Evolutionary conservation across 768 basidiomycete genomes (phyloP).

Genomic region (Suillus lakei): DNA sequence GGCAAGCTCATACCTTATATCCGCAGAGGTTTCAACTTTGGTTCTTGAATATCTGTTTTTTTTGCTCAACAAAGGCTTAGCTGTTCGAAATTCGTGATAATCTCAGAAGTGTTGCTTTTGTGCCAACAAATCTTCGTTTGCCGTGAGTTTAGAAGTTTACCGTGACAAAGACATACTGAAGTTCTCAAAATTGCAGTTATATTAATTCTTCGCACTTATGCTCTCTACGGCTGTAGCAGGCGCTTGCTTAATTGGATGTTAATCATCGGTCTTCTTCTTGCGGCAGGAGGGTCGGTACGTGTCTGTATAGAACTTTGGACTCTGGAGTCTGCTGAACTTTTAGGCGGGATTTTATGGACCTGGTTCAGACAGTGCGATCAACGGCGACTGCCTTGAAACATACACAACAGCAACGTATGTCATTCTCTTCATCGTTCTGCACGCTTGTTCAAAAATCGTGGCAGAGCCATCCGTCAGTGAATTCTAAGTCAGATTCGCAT

Average conservation of each 20-base stretch:
- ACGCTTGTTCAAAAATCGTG: background rate
- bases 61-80: constrained; percentile 26
- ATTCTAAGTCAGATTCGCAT: background rate
- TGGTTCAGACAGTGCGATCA: constrained; percentile 29
- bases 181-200: constrained; percentile 38
- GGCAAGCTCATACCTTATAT: background rate
- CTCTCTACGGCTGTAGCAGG: constrained; percentile 49
- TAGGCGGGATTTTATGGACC: constrained; percentile 53
- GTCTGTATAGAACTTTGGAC: background rate
- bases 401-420: constrained; percentile 7
- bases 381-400: constrained; percentile 31
- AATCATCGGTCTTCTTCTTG: constrained; percentile 35
- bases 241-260: constrained; percentile 42
- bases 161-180: background rate
- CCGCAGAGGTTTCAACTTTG: constrained; percentile 9
- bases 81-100: constrained; percentile 43
- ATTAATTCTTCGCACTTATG: constrained; percentile 53
- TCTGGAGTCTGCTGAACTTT: background rate
- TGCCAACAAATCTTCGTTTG: constrained; percentile 51
- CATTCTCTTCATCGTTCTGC: background rate
- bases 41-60: background rate
- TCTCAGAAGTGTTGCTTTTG: constrained; percentile 47
- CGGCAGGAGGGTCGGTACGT: constrained; percentile 42
- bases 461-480: background rate
- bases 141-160: constrained; percentile 37